Conservation (phyloP, 805 yeast species). For the Sugiyamaella valdiviana region DNA sequence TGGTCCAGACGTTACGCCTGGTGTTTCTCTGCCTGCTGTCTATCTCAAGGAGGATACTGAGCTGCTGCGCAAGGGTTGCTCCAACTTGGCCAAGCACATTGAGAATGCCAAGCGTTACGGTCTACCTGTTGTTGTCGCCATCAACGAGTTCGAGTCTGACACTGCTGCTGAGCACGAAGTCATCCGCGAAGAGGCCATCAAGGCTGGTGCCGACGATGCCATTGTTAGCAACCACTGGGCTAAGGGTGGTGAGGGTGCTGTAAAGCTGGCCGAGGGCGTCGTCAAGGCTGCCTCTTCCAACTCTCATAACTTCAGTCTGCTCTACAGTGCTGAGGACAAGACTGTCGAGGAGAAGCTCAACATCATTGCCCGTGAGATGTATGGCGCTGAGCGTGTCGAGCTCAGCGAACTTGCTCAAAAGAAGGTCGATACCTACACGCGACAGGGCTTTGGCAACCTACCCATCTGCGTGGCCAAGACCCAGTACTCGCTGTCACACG, state of each 20-base stretch:
- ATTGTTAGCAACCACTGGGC: slow-evolving; percentile 93
- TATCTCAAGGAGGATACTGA: slow-evolving; percentile 79
- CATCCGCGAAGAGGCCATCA: slow-evolving; percentile 69
- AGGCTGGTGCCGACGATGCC: slow-evolving; percentile 90
- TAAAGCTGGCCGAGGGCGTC: slow-evolving; percentile 76
- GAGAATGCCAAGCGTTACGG: slow-evolving; percentile 78
- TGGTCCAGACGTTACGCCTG: slow-evolving; percentile 94
- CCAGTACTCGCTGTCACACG: slow-evolving; percentile 93
- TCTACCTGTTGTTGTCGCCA: slow-evolving; percentile 90
- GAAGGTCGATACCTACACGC: slow-evolving; percentile 74
- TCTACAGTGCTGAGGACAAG: slow-evolving; percentile 60
- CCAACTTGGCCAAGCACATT: slow-evolving; percentile 87
- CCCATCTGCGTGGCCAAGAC: slow-evolving; percentile 98
- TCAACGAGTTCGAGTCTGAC: slow-evolving; percentile 81
- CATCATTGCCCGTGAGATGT: slow-evolving; percentile 79
- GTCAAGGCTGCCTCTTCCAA: slow-evolving; percentile 54
- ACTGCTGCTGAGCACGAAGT: slow-evolving; percentile 71
- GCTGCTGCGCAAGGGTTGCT: slow-evolving; percentile 70
- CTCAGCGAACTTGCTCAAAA: slow-evolving; percentile 73
- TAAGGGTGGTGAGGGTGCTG: slow-evolving; percentile 88
- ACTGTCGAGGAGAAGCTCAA: slow-evolving; percentile 75
- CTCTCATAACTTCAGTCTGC: slow-evolving; percentile 50
- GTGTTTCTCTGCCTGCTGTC: slow-evolving; percentile 75
- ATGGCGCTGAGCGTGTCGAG: slow-evolving; percentile 85
- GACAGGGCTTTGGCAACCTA: slow-evolving; percentile 82